These are phyloP conservation scores for Alternaria sp. DNA, from an alignment of 2,329 filamentous ascomycete genomes.

Conservation along the genomic window DNA sequence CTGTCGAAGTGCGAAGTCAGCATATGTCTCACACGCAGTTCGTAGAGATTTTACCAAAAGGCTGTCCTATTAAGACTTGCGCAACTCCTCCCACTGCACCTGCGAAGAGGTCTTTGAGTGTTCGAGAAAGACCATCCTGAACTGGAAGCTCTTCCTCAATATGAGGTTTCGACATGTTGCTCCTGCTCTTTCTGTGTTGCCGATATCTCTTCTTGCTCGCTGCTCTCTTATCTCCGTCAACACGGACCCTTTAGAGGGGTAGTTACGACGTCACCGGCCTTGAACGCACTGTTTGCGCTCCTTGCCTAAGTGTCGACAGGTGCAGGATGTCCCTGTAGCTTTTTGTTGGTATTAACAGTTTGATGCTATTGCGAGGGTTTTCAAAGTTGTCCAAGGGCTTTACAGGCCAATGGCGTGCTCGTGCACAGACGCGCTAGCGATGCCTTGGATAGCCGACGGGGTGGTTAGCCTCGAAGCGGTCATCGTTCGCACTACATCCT, in stretches of 20 bases:
- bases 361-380: not conserved
- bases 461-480: constrained; percentile 15
- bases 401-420: constrained; percentile 29
- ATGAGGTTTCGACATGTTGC: constrained; percentile 39
- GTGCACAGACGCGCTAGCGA: constrained; percentile 25
- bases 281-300: not conserved
- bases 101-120: constrained; percentile 87
- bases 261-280: constrained; percentile 4
- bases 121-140: constrained; percentile 46
- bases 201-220: not conserved
- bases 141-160: constrained; percentile 49
- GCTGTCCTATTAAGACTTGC: not conserved
- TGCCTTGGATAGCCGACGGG: constrained; percentile 20
- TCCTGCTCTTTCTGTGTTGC: constrained; percentile 3
- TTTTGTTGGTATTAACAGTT: not conserved
- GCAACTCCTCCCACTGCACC: constrained; percentile 91
- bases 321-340: not conserved
- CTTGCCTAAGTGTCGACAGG: not conserved
- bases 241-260: constrained; percentile 16
- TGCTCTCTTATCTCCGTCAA: constrained; percentile 13
- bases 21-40: not conserved
- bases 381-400: not conserved
- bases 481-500: constrained; percentile 12
- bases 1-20: constrained; percentile 46
- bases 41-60: not conserved